Base-by-base conservation (phyloP, 768 basidiomycete species). In the Suillus luteus region DNA sequence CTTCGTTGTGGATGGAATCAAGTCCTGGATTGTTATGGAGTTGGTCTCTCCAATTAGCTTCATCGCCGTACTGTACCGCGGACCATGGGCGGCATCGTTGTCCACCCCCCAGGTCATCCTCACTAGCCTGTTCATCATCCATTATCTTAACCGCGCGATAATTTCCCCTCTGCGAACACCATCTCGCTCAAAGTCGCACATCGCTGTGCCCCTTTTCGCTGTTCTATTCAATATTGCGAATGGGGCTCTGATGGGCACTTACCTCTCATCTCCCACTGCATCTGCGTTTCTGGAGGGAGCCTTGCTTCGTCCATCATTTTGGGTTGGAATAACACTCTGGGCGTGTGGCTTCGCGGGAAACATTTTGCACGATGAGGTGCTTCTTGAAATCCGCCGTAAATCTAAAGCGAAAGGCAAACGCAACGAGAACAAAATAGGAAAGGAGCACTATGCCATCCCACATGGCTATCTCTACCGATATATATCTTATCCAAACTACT, bases 401-500 rank as follows among this genome's bases (percentile, higher is more conserved):
- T 85, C 88, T 8, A 75, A 66, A 68, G 74, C 71, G 11, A 77
- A 77, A 63, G 77, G 76, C 5, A 71, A 77, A 59, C 70, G 66
- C 64, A 38, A 71, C 69, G 60, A 70, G 22, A 52, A 65, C 65
- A 67, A 64, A 52, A 63, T 72, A 24, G 64, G 65, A 27, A 75
- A 73, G 48, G 84, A 86, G 57, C 81, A 92, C 75, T 93, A 93
- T 72, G 87, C 88, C 5, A 88, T 95, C 64, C 95, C 96, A 0
- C 83, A 89, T 59, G 93, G 91, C 0, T 83, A 86, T 24, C 78
- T 96, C 19, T 97, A 91, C 80, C 69, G 74, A 49, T 88, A 85
- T 71, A 80, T 98, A 69, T 93, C 94, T 7, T 96, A 89, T 78
- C 96, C 96, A 11, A 95, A 97, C 75, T 99, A 98, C 78, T 78